Base-by-base conservation (phyloP, 2,329 filamentous ascomycete species). In the Knoxdaviesia proteae region DNA sequence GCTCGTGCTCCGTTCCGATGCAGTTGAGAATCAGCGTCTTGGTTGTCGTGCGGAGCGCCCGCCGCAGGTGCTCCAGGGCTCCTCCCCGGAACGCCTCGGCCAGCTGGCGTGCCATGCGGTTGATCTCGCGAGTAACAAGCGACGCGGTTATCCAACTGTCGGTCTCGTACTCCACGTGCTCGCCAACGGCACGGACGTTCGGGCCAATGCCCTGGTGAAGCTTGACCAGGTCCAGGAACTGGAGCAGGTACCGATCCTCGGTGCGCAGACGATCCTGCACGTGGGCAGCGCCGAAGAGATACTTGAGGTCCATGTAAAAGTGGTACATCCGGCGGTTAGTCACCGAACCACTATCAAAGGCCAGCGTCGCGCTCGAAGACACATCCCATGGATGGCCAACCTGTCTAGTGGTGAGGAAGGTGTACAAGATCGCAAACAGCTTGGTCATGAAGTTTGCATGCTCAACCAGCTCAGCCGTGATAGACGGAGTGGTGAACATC, bases 91-190 rank as follows among this genome's bases (percentile, higher is more conserved):
- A 98, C 0, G 90, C 78, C 51, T 93, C 83, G 0, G 86, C 78
- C 45, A 96, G 80, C 52, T 90, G 81, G 48, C 87, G 72, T 53
- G 88, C 94, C 35, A 96, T 71, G 43, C 84, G 77, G 55, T 96
- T 96, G 57, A 98, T 88, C 57, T 98, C 88, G 41, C 88, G 74
- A 41, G 90, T 94, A 45, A 98, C 82, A 41, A 96, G 69, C 6
- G 87, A 94, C 4, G 90, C 88, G 45, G 84, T 92, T 42, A 98
- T 96, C 90, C 90, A 98, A 20, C 84, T 82, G 60, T 98, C 92
- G 2, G 87, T 92, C 59, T 98, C 90, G 54, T 96, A 98, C 58
- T 98, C 92, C 33, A 98, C 83, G 56, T 98, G 90, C 54, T 96
- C 90, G 10, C 87, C 86, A 29, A 94, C 74, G 3, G 88, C 90